A percentile compares a stretch with the other conserved stretches of the same genome.
Evolutionary conservation across 768 basidiomycete genomes (phyloP).

Genomic region (Pleurotus tuber-regium): DNA sequence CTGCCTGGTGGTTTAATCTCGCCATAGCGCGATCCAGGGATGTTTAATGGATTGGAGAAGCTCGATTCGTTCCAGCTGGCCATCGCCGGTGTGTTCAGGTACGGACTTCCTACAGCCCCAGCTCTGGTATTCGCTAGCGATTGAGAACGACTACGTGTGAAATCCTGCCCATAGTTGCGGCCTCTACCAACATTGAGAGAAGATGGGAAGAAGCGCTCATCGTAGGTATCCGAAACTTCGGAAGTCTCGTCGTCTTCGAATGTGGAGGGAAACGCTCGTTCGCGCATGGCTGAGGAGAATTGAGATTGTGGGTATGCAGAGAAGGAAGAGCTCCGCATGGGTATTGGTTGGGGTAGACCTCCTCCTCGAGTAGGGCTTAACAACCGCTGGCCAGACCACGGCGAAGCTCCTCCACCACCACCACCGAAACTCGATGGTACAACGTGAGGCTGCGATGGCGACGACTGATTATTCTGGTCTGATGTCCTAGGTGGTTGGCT

Average conservation of each 20-base stretch:
- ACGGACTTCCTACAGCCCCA: constrained; percentile 50
- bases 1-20: constrained; percentile 60
- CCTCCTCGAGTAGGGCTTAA: constrained; percentile 30
- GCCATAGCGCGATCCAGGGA: constrained; percentile 50
- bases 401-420: constrained; percentile 29
- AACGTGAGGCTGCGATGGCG: constrained; percentile 50
- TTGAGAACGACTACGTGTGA: constrained; percentile 73
- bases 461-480: constrained; percentile 44
- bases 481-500: constrained; percentile 65
- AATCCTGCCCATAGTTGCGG: constrained; percentile 59
- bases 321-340: constrained; percentile 69
- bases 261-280: constrained; percentile 63
- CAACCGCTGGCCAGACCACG: constrained; percentile 47
- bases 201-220: constrained; percentile 49
- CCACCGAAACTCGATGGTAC: constrained; percentile 50
- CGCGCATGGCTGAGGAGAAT: constrained; percentile 66
- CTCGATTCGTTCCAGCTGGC: constrained; percentile 61
- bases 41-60: constrained; percentile 54
- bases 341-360: constrained; percentile 48
- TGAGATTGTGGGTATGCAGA: constrained; percentile 52
- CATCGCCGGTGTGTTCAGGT: constrained; percentile 37
- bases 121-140: constrained; percentile 66
- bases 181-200: constrained; percentile 41
- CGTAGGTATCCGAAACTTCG: constrained; percentile 64
- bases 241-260: constrained; percentile 84